Evolutionary conservation across 2,329 filamentous ascomycete species (phyloP), one percentile per base, ranked within the genome.

Genomic region (Trichoderma aggressivum): DNA sequence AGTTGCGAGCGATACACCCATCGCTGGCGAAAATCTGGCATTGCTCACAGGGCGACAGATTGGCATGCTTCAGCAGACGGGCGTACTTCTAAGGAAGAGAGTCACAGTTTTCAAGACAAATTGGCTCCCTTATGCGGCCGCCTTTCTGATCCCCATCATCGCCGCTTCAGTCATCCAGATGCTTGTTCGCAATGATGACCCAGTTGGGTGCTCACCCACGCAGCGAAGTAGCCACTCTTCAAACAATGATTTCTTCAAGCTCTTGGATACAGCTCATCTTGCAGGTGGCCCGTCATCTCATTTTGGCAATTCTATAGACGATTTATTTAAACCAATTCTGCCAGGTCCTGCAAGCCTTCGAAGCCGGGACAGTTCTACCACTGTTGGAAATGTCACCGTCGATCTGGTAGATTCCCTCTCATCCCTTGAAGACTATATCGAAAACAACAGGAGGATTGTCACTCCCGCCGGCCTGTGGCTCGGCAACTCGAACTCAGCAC

Each of bases 381-480:
- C 68, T 32, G 36, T 71, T 1, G 65, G 36, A 10, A 75, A 74
- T 8, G 59, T 75, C 8, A 73, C 74, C 4, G 11, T 75, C 36
- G 72, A 74, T 30, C 56, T 72, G 2, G 69, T 74, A 14, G 71
- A 91, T 73, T 90, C 86, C 0, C 81, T 92, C 3, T 81, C 86
- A 26, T 87, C 90, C 3, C 94, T 96, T 80, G 89, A 91, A 72
- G 77, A 84, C 39, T 91, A 88, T 73, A 86, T 97, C 55, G 76
- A 84, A 11, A 80, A 84, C 8, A 86, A 89, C 62, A 93, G 90
- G 78, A 85, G 83, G 63, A 89, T 90, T 69, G 85, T 94, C 50
- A 90, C 87, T 0, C 93, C 93, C 0, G 93, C 91, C n/a, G 93
- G 91, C 1, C 88, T 94, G 79, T 97, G 91, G 83, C 82, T 94